These are phyloP conservation scores for Penicillium canescens DNA, from an alignment of 495 filamentous ascomycete genomes.

Conservation along the genomic window DNA sequence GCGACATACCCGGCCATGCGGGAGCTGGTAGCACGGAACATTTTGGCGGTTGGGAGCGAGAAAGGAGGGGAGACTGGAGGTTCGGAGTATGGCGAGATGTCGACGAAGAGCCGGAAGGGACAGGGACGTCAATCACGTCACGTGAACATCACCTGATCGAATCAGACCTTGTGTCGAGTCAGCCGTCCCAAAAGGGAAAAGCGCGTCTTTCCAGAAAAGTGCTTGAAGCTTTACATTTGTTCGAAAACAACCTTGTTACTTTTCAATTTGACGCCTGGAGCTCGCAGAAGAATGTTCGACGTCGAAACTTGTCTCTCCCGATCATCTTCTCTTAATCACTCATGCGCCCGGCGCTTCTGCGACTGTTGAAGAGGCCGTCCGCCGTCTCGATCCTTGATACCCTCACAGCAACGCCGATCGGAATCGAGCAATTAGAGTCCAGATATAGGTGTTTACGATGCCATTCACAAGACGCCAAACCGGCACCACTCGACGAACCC, in stretches of 20 bases:
- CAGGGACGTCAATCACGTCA: conserved; percentile 12
- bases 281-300: conserved; percentile 32
- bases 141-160: conserved; percentile 21
- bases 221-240: background rate
- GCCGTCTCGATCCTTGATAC: conserved; percentile 49
- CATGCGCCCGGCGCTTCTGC: conserved; percentile 57
- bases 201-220: conserved; percentile 12
- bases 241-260: conserved; percentile 5
- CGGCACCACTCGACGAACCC: background rate
- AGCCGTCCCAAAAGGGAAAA: conserved; percentile 23
- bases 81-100: conserved; percentile 27
- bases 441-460: conserved; percentile 32
- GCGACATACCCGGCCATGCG: conserved; percentile 47
- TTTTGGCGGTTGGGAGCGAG: conserved; percentile 39
- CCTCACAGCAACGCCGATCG: conserved; percentile 37
- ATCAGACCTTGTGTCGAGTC: conserved; percentile 9
- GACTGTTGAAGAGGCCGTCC: conserved; percentile 54
- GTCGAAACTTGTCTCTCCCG: conserved; percentile 11
- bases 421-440: conserved; percentile 38
- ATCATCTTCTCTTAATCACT: conserved; percentile 21
- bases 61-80: conserved; percentile 28
- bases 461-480: conserved; percentile 20
- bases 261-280: conserved; percentile 6
- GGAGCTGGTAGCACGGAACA: conserved; percentile 47
- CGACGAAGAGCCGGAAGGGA: conserved; percentile 36